Evolutionary conservation across 2,329 filamentous ascomycete species (phyloP), one percentile per base, ranked within the genome.

Genomic region (Pseudomassariella vexata): DNA sequence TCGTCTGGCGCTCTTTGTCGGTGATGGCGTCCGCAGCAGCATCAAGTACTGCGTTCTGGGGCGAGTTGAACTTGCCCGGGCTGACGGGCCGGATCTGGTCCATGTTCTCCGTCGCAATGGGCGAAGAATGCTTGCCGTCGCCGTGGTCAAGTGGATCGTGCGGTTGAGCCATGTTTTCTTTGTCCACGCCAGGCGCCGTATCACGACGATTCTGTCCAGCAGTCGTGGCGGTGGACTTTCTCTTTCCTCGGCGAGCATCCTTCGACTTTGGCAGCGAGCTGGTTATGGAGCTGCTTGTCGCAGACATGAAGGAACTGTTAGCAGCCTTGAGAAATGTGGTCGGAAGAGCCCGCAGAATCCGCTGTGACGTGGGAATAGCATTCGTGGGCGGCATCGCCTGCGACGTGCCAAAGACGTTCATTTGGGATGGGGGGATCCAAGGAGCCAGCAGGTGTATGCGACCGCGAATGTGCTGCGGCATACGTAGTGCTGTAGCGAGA

Each of bases 401-500:
- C 11, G 85, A 79, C 2, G 76, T 72, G 18, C 82, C 80, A 42
- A 89, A 81, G 12, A 83, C 79, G 32, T 80, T 88, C 69, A 95
- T 83, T 54, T 95, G 88, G 5, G 87, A 96, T 0, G 92, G 92
- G 2, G 92, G 92, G 28, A 98, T 96, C 92, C 88, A 95, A 0
- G 92, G 92, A 1, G 92, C 90, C 7, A 98, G 72, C 3, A 98
- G 75, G 57, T 98, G 92, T 34, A 98, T 92, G 32, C 87, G 82
- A 14, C 92, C 92, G 5, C 89, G 82, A 39, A 98, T 94, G 51
- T 95, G 86, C 49, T 95, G 89, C 4, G 92, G 92, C 76, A 98
- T 94, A 26, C 92, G 85, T 26, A 98, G 68, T 0, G 92, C 92
- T 1, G 92, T 96, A 0, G 92, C 92, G 12, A 98, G 73, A 2